Conservation (phyloP, 2,329 filamentous ascomycete species). For the Pseudovirgaria hyperparasitica region DNA sequence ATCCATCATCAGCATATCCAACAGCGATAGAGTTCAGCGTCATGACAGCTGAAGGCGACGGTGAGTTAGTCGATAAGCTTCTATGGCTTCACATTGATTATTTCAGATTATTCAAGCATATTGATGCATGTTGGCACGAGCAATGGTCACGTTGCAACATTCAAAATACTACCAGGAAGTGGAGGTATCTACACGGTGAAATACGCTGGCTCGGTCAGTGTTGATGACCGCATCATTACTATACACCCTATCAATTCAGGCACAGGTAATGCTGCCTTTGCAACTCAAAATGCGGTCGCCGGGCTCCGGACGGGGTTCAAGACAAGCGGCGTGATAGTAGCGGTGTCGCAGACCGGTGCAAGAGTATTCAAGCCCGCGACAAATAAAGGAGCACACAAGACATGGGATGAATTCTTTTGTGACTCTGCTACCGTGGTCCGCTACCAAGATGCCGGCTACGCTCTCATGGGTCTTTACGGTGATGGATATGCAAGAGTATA, state of each 20-base stretch:
- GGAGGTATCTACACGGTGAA: conserved; percentile 60
- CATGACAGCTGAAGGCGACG: conserved; percentile 81
- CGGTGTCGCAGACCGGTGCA: conserved; percentile 60
- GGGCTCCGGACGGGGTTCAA: conserved; percentile 61
- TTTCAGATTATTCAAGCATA: conserved; percentile 74
- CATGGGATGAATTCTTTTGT: conserved; percentile 73
- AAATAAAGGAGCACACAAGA: conserved; percentile 82
- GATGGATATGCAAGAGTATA: conserved; percentile 71
- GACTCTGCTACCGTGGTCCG: conserved; percentile 68
- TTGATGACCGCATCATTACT: conserved; percentile 58
- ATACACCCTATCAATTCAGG: conserved; percentile 71
- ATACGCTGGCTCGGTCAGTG: conserved; percentile 52
- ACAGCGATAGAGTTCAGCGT: conserved; percentile 82
- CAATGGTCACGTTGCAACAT: conserved; percentile 69
- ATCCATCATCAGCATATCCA: conserved; percentile 53
- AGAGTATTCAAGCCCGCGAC: conserved; percentile 77
- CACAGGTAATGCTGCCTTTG: conserved; percentile 61
- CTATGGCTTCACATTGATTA: conserved; percentile 11
- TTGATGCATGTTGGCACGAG: conserved; percentile 85
- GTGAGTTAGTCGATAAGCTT: conserved; percentile 22
- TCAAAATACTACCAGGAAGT: conserved; percentile 70
- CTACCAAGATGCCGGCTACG: conserved; percentile 61
- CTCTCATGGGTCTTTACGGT: conserved; percentile 72
- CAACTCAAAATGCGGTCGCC: conserved; percentile 63
- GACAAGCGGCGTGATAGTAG: conserved; percentile 69